Conservation (phyloP, 2,329 filamentous ascomycete genomes). For the Chaetothyriales sp. region DNA sequence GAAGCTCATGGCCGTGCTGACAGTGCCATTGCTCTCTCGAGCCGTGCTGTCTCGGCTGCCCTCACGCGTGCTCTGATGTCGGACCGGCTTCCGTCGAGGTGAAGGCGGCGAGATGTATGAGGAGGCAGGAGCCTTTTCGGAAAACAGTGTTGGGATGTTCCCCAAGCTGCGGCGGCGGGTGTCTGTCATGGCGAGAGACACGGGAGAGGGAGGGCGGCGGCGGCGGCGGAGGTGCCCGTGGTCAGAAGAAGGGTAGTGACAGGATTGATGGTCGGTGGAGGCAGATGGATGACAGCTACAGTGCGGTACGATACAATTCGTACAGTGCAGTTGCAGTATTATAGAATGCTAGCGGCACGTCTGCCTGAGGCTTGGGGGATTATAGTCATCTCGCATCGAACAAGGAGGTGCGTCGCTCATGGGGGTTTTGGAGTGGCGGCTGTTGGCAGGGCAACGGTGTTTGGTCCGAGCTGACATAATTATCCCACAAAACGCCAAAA, state of each 20-base stretch:
- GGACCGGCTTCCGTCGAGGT: slow-evolving; percentile 32
- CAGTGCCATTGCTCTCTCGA: slow-evolving; percentile 74
- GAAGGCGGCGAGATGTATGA: slow-evolving; percentile 18
- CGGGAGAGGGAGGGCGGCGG: slow-evolving; percentile 7
- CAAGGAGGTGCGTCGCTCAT: not conserved
- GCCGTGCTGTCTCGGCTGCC: slow-evolving; percentile 17
- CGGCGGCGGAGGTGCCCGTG: not conserved
- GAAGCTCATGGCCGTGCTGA: slow-evolving; percentile 68
- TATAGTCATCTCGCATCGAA: not conserved
- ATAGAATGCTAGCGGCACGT: not conserved
- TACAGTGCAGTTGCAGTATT: not conserved
- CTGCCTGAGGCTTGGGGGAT: not conserved
- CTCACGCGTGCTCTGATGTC: slow-evolving; percentile 31
- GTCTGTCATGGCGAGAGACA: slow-evolving; percentile 9
- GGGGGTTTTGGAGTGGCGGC: not conserved
- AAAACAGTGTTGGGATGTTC: slow-evolving; percentile 5
- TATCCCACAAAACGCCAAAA: too few relatives aligned
- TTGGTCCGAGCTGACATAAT: too few relatives aligned
- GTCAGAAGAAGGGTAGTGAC: not conserved
- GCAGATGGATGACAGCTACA: not conserved
- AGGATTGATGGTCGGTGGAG: not conserved
- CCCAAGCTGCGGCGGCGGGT: slow-evolving; percentile 4
- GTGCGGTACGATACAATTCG: not conserved
- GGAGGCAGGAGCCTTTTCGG: slow-evolving; percentile 11
- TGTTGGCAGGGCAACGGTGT: not conserved